Evolutionary conservation across 306 rosid species (phyloP), one percentile per base, ranked within the genome.

Genomic region (Trifolium dubium): DNA sequence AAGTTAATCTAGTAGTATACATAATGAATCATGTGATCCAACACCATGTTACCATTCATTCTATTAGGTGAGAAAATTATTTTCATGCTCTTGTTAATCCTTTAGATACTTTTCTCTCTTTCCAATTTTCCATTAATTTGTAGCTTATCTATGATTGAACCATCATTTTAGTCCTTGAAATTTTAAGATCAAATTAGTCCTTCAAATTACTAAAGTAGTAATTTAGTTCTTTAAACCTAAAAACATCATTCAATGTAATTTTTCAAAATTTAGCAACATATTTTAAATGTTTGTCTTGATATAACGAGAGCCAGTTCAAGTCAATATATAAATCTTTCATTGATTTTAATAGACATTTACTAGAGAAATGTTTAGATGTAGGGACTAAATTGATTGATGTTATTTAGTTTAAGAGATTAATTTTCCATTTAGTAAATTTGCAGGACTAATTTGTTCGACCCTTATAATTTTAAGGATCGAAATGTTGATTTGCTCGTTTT

Each of bases 11-110:
- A 11, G n/a, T 44, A 47, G 15, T 58, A 56, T 19, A 46, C 50
- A 10, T 69, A 40, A 6, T 67, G 67, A 49, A 58, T 64, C 62
- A 83, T 58, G 51, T 30, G 53, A 77, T 79, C 28, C 17, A 69
- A 49, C 28, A 28, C 14, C 29, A 23, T 67, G 37, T 31, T 2
- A n/a, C n/a, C 31, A 62, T 51, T 79, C 60, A 31, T 13, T 67
- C 59, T 15, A 39, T 55, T 19, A 30, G 71, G 50, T 58, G 30
- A 37, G 58, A 55, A 74, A 50, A 44, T 62, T 83, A 39, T 79
- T 18, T 64, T 67, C 40, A 60, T 46, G 44, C 69, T 78, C 64
- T 62, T 19, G 34, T 35, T 49, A 34, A 43, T 37, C 63, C 19
- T 58, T 49, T 60, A 10, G 10, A 56, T 13, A 14, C 18, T 77